Base-by-base conservation (phyloP, 805 yeast species). In the Ogataea pignaliae region DNA sequence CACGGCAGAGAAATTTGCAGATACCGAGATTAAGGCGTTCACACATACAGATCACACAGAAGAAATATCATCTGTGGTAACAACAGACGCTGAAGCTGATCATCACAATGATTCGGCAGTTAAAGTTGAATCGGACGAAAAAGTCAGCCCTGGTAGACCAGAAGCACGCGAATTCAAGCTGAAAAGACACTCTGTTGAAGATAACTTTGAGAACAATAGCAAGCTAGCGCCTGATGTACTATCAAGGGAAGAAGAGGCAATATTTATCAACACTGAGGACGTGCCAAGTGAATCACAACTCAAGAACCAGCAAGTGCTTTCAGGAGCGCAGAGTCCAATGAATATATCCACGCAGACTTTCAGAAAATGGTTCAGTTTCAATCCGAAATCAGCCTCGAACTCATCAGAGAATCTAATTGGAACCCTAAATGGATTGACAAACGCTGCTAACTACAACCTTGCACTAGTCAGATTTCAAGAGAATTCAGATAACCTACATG, bases 401-500 rank as follows among this genome's bases (percentile, higher is more conserved):
- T 29, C 63, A 41, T 32, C 44, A 41, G 42, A 55, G 45, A 11
- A 53, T n/a, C 48, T 47, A 38, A 52, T 40, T 11, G 51, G 39
- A 28, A 51, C 41, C 37, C 54, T 46, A 47, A 55, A 43, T 43
- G 29, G 54, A 41, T 38, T 64, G 41, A 10, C 53, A 2, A 52
- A 57, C 12, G 63, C 63, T 42, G 70, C 74, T 33, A 75, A 76
- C 45, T 73, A 79, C 49, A 85, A 78, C 57, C 68, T 88, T 48
- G 68, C 87, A 32, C 72, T 80, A 38, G 73, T 80, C 39, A 74
- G 88, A 48, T 74, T 75, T 40, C 73, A 75, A 49, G 81, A 78
- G 39, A 77, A 84, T 39, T 70, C 73, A 44, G 70, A 71, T 42
- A 78, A 73, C 32, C 72, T 79, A 39, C 67, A 69, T 28, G 59